phyloP scores from a whole-genome alignment of 805 yeast species.

The Wickerhamomyces strasburgensis region DNA sequence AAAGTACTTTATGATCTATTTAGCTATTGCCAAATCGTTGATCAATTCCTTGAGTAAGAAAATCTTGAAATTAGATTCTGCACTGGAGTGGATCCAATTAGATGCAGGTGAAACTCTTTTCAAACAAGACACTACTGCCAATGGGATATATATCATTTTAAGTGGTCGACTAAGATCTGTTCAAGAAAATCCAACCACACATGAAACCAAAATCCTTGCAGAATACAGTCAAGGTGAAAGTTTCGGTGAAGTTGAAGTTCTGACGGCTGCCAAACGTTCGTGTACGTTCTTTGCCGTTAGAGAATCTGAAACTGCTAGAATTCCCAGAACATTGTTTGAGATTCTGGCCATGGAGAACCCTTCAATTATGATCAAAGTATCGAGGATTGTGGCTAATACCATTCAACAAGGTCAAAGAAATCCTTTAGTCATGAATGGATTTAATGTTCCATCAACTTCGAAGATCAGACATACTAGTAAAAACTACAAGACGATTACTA shows the following conservation, averaged over 20 bases:
- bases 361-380: conserved; percentile 82
- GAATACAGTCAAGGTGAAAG: conserved; percentile 95
- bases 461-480: conserved; percentile 27
- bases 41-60: conserved; percentile 62
- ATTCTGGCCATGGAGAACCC: conserved; percentile 81
- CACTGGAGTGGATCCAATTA: conserved; percentile 90
- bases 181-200: conserved; percentile 21
- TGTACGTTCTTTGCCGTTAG: conserved; percentile 78
- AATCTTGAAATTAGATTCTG: conserved; percentile 76
- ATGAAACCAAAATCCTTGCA: conserved; percentile 39
- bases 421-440: conserved; percentile 2
- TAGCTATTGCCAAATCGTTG: conserved; percentile 72
- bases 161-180: conserved; percentile 80
- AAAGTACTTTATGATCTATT: conserved; percentile 65
- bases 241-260: conserved; percentile 90
- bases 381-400: conserved; percentile 76
- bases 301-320: conserved; percentile 90
- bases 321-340: conserved; percentile 87
- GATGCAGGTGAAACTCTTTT: conserved; percentile 82
- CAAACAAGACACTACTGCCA: conserved; percentile 80
- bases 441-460: conserved; percentile 29
- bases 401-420: conserved; percentile 22
- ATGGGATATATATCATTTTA: conserved; percentile 83
- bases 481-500: conserved; percentile 76
- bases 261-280: conserved; percentile 70